Percentiles rank a stretch among this genome's conserved stretches.
Evolutionary conservation across 2,329 filamentous ascomycete species (phyloP).

Genomic region (Aspergillus felis): DNA sequence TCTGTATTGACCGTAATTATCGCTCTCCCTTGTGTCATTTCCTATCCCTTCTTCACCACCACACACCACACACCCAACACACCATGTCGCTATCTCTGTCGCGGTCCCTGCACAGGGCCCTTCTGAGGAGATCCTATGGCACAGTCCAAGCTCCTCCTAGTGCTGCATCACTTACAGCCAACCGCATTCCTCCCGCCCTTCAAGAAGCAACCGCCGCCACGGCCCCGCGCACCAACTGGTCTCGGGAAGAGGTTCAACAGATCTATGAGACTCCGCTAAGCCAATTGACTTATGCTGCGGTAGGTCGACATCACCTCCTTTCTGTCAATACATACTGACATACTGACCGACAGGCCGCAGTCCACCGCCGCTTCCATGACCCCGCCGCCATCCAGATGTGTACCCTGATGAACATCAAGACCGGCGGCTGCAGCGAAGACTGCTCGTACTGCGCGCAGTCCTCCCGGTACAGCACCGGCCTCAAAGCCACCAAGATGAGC

Average conservation of each 20-base stretch:
- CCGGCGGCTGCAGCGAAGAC: slow-evolving; percentile 85
- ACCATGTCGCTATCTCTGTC: slow-evolving; percentile 27
- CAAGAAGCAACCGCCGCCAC: slow-evolving; percentile 35
- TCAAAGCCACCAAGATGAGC: slow-evolving; percentile 75
- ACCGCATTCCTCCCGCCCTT: slow-evolving; percentile 28
- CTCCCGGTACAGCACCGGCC: slow-evolving; percentile 71
- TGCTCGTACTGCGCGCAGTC: slow-evolving; percentile 92
- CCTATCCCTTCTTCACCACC: neutral
- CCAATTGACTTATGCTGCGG: slow-evolving; percentile 71
- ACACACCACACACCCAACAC: neutral
- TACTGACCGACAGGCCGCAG: slow-evolving; percentile 53
- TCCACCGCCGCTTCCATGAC: slow-evolving; percentile 83
- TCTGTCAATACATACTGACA: neutral
- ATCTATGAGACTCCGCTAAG: slow-evolving; percentile 80
- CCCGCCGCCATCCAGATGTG: slow-evolving; percentile 84
- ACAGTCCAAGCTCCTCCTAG: slow-evolving; percentile 36
- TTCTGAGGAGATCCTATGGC: slow-evolving; percentile 34
- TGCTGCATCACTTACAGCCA: slow-evolving; percentile 26
- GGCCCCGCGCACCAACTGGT: slow-evolving; percentile 69
- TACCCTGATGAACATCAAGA: slow-evolving; percentile 96
- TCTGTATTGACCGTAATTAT: neutral
- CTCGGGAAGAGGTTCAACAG: slow-evolving; percentile 71
- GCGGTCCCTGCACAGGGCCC: slow-evolving; percentile 25
- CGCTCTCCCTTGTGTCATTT: neutral
- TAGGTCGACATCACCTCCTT: slow-evolving; percentile 40